Conservation (phyloP, 1,139 yeast genomes). For the Wickerhamomyces sp. region DNA sequence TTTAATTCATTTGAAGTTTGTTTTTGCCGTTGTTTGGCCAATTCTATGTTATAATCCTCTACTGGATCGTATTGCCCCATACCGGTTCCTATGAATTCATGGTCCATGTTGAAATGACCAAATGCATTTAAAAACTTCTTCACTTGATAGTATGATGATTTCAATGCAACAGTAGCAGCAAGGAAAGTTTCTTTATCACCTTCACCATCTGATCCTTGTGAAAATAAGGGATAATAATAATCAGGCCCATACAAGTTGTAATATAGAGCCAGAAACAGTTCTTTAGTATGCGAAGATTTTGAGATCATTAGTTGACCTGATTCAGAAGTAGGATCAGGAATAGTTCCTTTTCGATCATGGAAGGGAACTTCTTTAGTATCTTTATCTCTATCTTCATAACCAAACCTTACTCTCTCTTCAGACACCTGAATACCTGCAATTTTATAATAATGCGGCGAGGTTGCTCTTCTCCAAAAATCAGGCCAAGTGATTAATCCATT, state of each 20-base stretch:
- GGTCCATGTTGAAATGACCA: constrained; percentile 42
- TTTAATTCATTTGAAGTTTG: constrained; percentile 17
- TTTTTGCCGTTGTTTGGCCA: constrained; percentile 15
- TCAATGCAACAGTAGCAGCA: constrained; percentile 69
- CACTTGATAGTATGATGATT: constrained; percentile 65
- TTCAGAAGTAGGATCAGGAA: constrained; percentile 77
- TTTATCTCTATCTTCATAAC: constrained; percentile 31
- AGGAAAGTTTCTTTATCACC: constrained; percentile 89
- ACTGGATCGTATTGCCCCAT: constrained; percentile 73
- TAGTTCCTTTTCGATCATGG: constrained; percentile 64
- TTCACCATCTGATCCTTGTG: constrained; percentile 85
- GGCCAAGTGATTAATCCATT: constrained; percentile 75
- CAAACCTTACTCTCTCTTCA: constrained; percentile 33
- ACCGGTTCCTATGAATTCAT: constrained; percentile 54
- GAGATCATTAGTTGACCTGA: constrained; percentile 77
- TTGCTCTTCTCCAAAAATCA: constrained; percentile 76
- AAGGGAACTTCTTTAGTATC: constrained; percentile 41
- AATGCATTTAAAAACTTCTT: constrained; percentile 49
- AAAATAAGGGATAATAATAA: constrained; percentile 75
- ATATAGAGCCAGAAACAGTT: constrained; percentile 64
- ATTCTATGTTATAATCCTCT: constrained; percentile 42
- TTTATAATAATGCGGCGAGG: constrained; percentile 63
- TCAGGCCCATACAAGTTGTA: constrained; percentile 79
- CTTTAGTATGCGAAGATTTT: constrained; percentile 59
- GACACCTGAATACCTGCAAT: constrained; percentile 51